A percentile compares a stretch with the other conserved stretches of the same genome.
Evolutionary conservation across 306 rosid genomes (phyloP).

Genomic region (Quercus ilex): DNA sequence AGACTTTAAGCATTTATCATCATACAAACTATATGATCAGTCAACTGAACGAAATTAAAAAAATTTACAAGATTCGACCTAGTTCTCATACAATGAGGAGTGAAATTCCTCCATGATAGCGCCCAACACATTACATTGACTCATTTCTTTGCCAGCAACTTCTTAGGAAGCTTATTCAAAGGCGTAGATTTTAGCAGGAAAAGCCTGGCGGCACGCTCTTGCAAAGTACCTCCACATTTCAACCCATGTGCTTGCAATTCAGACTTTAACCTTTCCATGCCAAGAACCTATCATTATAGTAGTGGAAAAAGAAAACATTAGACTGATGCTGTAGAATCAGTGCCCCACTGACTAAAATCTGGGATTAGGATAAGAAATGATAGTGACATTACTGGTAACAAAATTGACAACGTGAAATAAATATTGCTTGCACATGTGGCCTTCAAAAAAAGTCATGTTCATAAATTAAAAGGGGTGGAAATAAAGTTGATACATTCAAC

Average conservation of each 20-base stretch:
- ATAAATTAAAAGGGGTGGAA: background rate
- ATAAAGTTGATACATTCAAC: background rate
- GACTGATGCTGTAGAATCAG: background rate
- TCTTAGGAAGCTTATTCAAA: slow-evolving; percentile 73
- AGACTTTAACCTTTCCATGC: slow-evolving; percentile 72
- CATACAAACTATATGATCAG: background rate
- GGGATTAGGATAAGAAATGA: background rate
- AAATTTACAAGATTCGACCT: background rate
- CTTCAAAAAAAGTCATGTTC: background rate
- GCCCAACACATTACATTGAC: background rate
- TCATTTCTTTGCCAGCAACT: slow-evolving; percentile 77
- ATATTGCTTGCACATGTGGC: background rate
- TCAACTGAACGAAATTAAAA: background rate
- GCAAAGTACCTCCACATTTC: slow-evolving; percentile 90
- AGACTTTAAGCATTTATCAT: slow-evolving; percentile 6
- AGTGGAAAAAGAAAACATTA: background rate
- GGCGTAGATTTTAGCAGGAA: slow-evolving; percentile 80
- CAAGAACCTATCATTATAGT: slow-evolving; percentile 51
- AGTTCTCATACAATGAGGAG: background rate
- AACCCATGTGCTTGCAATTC: slow-evolving; percentile 78
- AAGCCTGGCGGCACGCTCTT: slow-evolving; percentile 91
- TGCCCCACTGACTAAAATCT: background rate
- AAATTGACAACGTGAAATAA: background rate
- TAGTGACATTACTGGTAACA: background rate
- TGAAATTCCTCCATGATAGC: background rate